phyloP scores from a whole-genome alignment of 2,329 filamentous ascomycete genomes.

The Akanthomyces muscarius region DNA sequence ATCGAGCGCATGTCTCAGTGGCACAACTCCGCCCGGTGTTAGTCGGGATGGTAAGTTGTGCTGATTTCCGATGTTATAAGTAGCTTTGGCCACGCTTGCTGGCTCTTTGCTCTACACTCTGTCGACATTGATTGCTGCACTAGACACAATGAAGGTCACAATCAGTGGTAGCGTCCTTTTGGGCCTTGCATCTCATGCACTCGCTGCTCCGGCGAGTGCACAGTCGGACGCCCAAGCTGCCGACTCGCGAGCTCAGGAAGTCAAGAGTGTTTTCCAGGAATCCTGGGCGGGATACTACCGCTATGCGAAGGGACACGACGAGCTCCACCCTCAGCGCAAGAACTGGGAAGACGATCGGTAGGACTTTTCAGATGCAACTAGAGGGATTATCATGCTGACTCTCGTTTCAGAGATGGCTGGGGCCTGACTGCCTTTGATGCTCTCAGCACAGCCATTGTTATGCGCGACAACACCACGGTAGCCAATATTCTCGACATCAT shows the following conservation, averaged over 20 bases:
- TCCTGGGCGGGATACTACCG: conserved; percentile 71
- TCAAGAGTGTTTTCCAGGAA: conserved; percentile 65
- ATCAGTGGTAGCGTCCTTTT: background rate
- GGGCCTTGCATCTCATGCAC: background rate
- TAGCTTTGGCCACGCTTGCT: background rate
- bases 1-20: background rate
- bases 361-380: background rate
- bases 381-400: background rate
- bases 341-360: conserved; percentile 66
- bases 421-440: conserved; percentile 79
- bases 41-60: background rate
- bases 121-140: background rate
- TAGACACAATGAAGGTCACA: background rate
- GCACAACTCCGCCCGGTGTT: background rate
- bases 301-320: conserved; percentile 75
- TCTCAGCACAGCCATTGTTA: conserved; percentile 75
- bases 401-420: conserved; percentile 66
- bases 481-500: conserved; percentile 68
- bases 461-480: conserved; percentile 65
- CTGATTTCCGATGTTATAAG: background rate
- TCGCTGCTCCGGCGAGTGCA: background rate
- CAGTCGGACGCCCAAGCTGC: background rate
- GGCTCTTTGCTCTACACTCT: too few species aligned
- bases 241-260: conserved; percentile 48
- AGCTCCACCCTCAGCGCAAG: conserved; percentile 65